Percentiles rank a stretch among this genome's conserved stretches.
Evolutionary conservation across 768 basidiomycete genomes (phyloP).

Genomic region (Leccinum barrowsii): DNA sequence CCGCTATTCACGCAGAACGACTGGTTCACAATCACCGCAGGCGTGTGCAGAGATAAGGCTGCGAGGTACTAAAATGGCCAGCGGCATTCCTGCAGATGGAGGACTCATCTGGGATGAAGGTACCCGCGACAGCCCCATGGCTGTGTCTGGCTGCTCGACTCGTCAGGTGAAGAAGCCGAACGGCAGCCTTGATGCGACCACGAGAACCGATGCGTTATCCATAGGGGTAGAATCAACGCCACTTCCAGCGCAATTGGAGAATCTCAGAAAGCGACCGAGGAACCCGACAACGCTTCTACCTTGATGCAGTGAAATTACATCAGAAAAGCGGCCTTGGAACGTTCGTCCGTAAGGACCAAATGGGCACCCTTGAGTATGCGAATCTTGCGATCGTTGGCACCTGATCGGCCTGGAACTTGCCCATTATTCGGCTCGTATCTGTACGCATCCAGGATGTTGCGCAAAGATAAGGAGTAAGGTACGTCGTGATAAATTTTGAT

Average conservation of each 20-base stretch:
- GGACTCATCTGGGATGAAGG: conserved; percentile 7
- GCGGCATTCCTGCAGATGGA: conserved; percentile 1
- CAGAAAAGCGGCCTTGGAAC: conserved; percentile 41
- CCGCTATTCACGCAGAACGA: neutral
- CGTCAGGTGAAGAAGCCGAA: conserved; percentile 15
- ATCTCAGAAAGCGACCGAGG: conserved; percentile 12
- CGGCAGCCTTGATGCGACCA: conserved; percentile 5
- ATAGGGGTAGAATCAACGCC: conserved; percentile 21
- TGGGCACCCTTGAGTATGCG: conserved; percentile 46
- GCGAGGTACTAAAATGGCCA: conserved; percentile 1
- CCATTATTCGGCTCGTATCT: conserved; percentile 25
- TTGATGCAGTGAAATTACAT: conserved; percentile 28
- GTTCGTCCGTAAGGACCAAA: conserved; percentile 47
- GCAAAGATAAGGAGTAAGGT: conserved; percentile 42
- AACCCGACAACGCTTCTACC: conserved; percentile 14
- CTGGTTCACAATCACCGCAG: conserved; percentile 18
- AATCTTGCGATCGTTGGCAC: conserved; percentile 34
- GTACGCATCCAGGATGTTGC: conserved; percentile 53
- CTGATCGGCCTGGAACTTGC: conserved; percentile 21
- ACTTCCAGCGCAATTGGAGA: conserved; percentile 17
- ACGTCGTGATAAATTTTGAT: conserved; percentile 62
- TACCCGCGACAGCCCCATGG: conserved; percentile 4
- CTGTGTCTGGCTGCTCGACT: conserved; percentile 6
- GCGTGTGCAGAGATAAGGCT: neutral
- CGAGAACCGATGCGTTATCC: neutral